A percentile compares a stretch with the other conserved stretches of the same genome.
Conservation (phyloP, 495 filamentous ascomycete genomes). For the Penicillium manginii region DNA sequence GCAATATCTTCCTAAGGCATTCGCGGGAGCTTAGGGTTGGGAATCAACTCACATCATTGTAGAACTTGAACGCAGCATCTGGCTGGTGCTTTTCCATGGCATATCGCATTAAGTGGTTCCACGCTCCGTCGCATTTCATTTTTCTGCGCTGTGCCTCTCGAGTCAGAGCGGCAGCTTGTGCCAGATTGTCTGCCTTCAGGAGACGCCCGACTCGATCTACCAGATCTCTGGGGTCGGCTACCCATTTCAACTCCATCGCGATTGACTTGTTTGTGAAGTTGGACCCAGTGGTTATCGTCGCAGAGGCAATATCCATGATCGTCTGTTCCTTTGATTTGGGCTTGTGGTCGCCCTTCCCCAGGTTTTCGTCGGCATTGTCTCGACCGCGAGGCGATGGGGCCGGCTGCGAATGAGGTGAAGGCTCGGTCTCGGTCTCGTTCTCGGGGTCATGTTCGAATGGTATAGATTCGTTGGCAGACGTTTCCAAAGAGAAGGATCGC, state of each 20-base stretch:
- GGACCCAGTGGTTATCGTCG: neutral
- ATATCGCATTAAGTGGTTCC: conserved; percentile 85
- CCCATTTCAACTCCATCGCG: conserved; percentile 60
- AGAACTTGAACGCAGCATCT: conserved; percentile 69
- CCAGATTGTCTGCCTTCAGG: conserved; percentile 56
- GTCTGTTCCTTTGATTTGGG: neutral
- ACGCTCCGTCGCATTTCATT: conserved; percentile 68
- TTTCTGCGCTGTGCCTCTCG: conserved; percentile 62
- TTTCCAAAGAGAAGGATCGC: conserved; percentile 9
- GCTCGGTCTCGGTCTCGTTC: conserved; percentile 1
- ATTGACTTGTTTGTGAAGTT: conserved; percentile 30
- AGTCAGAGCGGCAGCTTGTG: conserved; percentile 68
- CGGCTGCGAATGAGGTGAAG: neutral
- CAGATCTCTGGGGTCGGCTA: conserved; percentile 69
- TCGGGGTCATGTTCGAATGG: neutral
- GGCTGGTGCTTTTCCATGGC: conserved; percentile 62
- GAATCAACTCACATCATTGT: conserved; percentile 70
- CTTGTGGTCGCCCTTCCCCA: neutral
- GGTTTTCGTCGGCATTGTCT: neutral
- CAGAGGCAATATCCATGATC: conserved; percentile 27
- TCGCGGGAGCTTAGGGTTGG: neutral
- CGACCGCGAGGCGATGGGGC: conserved; percentile 1
- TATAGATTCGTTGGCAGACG: neutral
- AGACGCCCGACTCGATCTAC: conserved; percentile 61
- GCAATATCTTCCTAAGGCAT: neutral